These are phyloP conservation scores for Lactuca saligna DNA, from an alignment of 129 eudicot genomes.

Conservation along the genomic window DNA sequence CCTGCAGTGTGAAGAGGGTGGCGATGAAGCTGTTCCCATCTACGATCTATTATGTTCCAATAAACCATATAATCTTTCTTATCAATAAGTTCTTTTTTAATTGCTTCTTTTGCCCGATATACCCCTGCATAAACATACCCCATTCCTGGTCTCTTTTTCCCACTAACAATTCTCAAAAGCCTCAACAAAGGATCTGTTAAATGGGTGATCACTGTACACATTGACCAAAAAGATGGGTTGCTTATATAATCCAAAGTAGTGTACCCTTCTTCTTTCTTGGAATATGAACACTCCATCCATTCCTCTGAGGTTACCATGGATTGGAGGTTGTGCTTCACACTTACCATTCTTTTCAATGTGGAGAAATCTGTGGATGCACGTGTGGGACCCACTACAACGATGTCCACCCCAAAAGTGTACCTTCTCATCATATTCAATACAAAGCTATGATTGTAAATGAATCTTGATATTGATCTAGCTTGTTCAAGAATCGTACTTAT, in stretches of 20 bases:
- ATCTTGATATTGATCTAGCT: constrained; percentile 76
- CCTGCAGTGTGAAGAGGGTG: constrained; percentile 94
- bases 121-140: constrained; percentile 87
- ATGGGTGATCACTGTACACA: constrained; percentile 54
- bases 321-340: constrained; percentile 67
- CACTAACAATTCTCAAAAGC: constrained; percentile 59
- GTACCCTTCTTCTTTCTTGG: constrained; percentile 70
- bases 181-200: constrained; percentile 71
- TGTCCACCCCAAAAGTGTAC: constrained; percentile 78
- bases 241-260: constrained; percentile 59
- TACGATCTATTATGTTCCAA: constrained; percentile 83
- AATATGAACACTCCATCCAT: constrained; percentile 82
- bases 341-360: constrained; percentile 71
- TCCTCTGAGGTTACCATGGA: constrained; percentile 91
- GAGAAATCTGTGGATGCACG: constrained; percentile 59
- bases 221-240: constrained; percentile 81
- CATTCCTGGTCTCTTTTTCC: constrained; percentile 80
- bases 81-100: constrained; percentile 63
- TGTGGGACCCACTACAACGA: constrained; percentile 61
- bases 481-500: constrained; percentile 62
- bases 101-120: constrained; percentile 78
- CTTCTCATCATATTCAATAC: constrained; percentile 85
- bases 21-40: constrained; percentile 74
- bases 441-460: constrained; percentile 58
- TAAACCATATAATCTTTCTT: constrained; percentile 66